Evolutionary conservation across 2,329 filamentous ascomycete genomes (phyloP), one percentile per base, ranked within the genome.

Genomic region (Alternaria consortialis): DNA sequence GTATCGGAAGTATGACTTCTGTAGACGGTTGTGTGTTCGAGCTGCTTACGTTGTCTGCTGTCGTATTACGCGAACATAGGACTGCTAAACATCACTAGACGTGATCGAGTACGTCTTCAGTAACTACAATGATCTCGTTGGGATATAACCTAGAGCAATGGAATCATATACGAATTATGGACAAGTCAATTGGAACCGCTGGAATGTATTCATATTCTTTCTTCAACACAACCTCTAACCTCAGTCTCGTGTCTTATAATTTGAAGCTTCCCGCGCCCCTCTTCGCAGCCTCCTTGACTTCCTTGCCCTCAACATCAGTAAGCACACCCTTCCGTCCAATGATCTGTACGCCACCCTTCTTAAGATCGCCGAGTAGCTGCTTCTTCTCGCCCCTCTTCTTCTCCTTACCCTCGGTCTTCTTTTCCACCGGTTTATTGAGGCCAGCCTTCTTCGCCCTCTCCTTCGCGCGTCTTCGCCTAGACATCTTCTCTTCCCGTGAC

Each of bases 271-370:
- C 75, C 0, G 72, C 75, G 2, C 74, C 74, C 37, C 50, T 68
- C 63, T 62, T 74, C 12, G 59, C 66, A 15, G 47, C 66, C 37
- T 76, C 75, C 61, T 70, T 80, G 17, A 90, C 85, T 82, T 91
- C 90, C 73, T 91, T 92, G 31, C 94, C 94, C 69, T 95, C 89
- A 34, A 97, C 86, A 80, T 96, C 91, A 17, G 90, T 90, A 56
- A 97, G 82, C 78, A 94, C 90, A 53, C 94, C 94, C 83, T 92
- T 94, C 81, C 91, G 91, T 64, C 93, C 94, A 80, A 97, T 95
- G 62, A 98, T 87, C 84, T 91, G 94, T 70, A 97, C 94, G 62
- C 92, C 92, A 53, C 92, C 93, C 85, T 91, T 92, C 83, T 90
- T 92, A 74, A 94, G 81, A 58, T 90, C 87, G 2, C 87, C 87